Evolutionary conservation across 1,139 yeast species (phyloP), one percentile per base, ranked within the genome.

Genomic region (Geotrichum fermentans): DNA sequence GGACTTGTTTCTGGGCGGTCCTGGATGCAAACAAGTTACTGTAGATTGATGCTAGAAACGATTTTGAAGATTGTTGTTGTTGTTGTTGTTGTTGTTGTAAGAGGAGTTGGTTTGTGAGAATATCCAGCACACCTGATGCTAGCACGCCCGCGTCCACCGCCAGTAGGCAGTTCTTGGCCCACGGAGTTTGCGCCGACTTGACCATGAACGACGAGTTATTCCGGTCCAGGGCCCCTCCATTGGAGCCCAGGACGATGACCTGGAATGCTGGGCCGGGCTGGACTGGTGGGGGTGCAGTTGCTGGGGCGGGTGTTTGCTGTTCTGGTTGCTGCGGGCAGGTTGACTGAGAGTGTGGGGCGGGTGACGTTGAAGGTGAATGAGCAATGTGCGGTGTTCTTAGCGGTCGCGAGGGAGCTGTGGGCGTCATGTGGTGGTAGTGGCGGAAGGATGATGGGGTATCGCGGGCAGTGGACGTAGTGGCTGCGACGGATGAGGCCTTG

Each of bases 81-180:
- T 18, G 40, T 24, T 13, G 10, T 22, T 13, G 35, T 16, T 28
- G n/a, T 3, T 26, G n/a, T 26, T 45, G 43, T 2, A 40, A 16
- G n/a, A 51, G 35, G 13, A 51, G 28, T 26, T 51, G 53, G 42
- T 47, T 51, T 4, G 53, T 55, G n/a, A 83, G 70, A 41, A 82
- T 72, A 40, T 79, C 80, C 1, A 77, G 62, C 7, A 88, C 63
- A 46, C 77, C 77, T 1, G 80, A 69, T 38, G 84, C 59, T 0
- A 95, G 89, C 4, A 83, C 72, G 0, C 97, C 97, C 1, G 88
- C 95, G 63, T 89, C 97, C 8, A 89, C 65, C 45, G 84, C 78
- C 11, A 84, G 52, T 5, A 83, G 58, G 40, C 73, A 44, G 56
- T 55, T 34, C 61, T 55, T 24, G 56, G 48, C 7, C 67, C 59